Evolutionary conservation across 208 protist species (phyloP).

Genomic region (Herpetomonas samuelpessoai): DNA sequence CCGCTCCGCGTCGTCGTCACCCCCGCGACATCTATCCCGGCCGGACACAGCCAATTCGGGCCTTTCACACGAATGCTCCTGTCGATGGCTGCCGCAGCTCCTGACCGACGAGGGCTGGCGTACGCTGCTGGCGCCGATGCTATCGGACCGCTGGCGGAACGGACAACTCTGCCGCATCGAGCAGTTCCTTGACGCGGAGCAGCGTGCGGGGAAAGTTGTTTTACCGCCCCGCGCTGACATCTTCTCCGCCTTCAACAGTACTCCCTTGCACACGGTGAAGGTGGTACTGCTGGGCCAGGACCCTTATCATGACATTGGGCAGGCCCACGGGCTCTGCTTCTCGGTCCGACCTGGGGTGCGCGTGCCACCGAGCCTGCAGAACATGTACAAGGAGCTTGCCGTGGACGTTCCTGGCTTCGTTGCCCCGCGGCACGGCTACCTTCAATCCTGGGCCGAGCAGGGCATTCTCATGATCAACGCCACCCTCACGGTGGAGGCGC

Average conservation of each 20-base stretch:
- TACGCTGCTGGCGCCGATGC: constrained; percentile 57
- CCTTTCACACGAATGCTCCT: not conserved
- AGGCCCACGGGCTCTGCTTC: constrained; percentile 97
- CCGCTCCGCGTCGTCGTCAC: constrained; percentile 1
- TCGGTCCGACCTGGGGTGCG: constrained; percentile 91
- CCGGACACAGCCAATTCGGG: not conserved
- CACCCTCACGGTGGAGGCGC: constrained; percentile 92
- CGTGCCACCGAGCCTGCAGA: constrained; percentile 87
- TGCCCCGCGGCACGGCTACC: constrained; percentile 89
- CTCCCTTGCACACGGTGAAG: constrained; percentile 88
- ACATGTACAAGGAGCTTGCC: constrained; percentile 96
- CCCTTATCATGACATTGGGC: constrained; percentile 92
- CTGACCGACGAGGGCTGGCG: constrained; percentile 49
- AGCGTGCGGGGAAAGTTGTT: constrained; percentile 38
- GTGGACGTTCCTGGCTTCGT: constrained; percentile 84
- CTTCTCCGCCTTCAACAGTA: constrained; percentile 91
- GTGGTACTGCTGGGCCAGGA: constrained; percentile 97
- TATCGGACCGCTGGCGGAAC: constrained; percentile 24
- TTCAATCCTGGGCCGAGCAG: constrained; percentile 95
- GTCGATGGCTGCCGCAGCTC: constrained; percentile 38
- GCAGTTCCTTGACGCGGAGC: constrained; percentile 58
- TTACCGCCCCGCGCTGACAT: constrained; percentile 79
- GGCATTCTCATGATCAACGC: constrained; percentile 98
- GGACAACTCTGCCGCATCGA: constrained; percentile 63
- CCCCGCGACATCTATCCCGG: not conserved